These are phyloP conservation scores for Acanthamoeba rhysodes DNA, from an alignment of 208 protist genomes.

Conservation along the genomic window DNA sequence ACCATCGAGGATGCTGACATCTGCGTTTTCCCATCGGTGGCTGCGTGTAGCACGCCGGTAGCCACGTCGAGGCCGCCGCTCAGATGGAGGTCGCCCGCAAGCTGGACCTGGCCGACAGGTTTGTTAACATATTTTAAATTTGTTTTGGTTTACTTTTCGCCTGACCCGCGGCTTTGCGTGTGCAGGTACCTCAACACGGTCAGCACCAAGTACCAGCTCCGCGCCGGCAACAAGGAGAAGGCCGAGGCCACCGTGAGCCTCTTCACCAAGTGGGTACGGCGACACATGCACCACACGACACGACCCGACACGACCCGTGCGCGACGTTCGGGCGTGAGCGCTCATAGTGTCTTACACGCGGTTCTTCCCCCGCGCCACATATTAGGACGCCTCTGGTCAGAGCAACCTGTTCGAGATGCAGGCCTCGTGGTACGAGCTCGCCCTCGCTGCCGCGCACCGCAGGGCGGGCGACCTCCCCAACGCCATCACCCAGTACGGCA, in stretches of 20 bases:
- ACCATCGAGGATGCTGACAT: no score
- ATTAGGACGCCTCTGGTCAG: slow-evolving; percentile 77
- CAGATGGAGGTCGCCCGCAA: slow-evolving; percentile 38
- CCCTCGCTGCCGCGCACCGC: slow-evolving; percentile 93
- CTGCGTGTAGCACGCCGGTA: slow-evolving; percentile 25
- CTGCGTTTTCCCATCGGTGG: neutral
- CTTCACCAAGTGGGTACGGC: slow-evolving; percentile 91
- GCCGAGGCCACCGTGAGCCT: slow-evolving; percentile 94
- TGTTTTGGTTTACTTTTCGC: no score
- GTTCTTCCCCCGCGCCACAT: no score
- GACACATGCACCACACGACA: neutral
- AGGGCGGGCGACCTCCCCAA: slow-evolving; percentile 92
- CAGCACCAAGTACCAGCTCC: slow-evolving; percentile 95
- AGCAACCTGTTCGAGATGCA: slow-evolving; percentile 95
- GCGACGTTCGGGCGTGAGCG: no score
- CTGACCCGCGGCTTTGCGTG: no score
- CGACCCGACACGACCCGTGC: neutral
- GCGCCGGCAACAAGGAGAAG: slow-evolving; percentile 91
- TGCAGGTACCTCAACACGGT: slow-evolving; percentile 95
- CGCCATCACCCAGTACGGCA: slow-evolving; percentile 94
- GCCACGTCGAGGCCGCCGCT: neutral
- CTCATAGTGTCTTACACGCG: no score
- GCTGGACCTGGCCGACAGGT: slow-evolving; percentile 62
- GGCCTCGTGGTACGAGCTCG: slow-evolving; percentile 97
- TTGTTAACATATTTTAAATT: neutral